These are phyloP conservation scores for Fraxinus platypoda DNA, from an alignment of 305 asterid species.

Conservation along the genomic window DNA sequence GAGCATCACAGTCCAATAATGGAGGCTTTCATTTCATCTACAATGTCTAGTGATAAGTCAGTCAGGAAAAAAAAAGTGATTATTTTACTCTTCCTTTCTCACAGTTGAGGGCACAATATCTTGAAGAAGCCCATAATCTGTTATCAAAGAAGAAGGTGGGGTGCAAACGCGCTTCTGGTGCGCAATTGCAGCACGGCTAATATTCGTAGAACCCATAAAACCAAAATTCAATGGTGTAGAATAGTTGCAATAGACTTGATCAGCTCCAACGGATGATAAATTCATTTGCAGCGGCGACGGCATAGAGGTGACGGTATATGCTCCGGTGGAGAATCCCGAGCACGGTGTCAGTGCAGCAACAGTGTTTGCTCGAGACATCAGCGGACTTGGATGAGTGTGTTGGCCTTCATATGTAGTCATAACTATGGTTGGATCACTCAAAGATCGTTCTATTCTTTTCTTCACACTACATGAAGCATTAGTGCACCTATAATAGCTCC, in stretches of 20 bases:
- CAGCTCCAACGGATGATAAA: neutral
- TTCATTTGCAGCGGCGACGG: slow-evolving; percentile 2
- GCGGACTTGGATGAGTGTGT: slow-evolving; percentile 64
- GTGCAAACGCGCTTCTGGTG: slow-evolving; percentile 22
- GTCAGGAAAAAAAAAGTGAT: neutral
- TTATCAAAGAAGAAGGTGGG: slow-evolving; percentile 19
- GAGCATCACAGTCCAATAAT: neutral
- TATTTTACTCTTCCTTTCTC: slow-evolving; percentile 29
- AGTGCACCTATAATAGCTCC: slow-evolving; percentile 81
- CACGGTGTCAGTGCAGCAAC: slow-evolving; percentile 14
- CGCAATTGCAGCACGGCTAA: neutral
- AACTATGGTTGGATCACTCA: slow-evolving; percentile 50
- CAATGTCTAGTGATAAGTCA: slow-evolving; percentile 19
- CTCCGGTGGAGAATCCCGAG: slow-evolving; percentile 8
- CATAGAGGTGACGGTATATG: neutral
- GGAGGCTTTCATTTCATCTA: slow-evolving; percentile 16
- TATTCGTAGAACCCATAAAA: slow-evolving; percentile 1
- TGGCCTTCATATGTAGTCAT: slow-evolving; percentile 80
- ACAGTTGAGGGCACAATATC: slow-evolving; percentile 50
- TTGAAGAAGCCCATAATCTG: slow-evolving; percentile 54
- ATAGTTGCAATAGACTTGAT: slow-evolving; percentile 13
- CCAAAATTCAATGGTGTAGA: slow-evolving; percentile 16
- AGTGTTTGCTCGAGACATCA: slow-evolving; percentile 25
- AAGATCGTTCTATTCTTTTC: slow-evolving; percentile 70
- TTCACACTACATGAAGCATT: slow-evolving; percentile 63